Conservation (phyloP, 768 basidiomycete species). For the Lepiota subincarnata region DNA sequence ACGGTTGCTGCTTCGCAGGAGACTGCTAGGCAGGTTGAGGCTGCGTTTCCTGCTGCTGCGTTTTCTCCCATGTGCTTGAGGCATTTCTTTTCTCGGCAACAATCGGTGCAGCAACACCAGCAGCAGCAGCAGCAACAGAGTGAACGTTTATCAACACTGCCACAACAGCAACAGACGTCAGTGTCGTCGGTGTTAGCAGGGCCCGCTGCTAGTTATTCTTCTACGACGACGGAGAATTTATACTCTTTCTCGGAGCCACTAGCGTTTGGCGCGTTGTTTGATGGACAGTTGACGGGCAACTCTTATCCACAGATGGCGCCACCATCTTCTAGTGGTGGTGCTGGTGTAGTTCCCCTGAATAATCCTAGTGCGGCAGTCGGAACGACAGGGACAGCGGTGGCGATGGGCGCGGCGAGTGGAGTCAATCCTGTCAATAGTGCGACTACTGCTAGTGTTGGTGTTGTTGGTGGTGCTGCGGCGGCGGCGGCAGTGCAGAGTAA, state of each 20-base stretch:
- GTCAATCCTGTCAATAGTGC: not conserved
- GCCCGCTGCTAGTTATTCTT: not conserved
- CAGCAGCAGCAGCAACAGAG: not conserved
- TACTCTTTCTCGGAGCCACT: not conserved
- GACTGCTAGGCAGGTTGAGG: conserved; percentile 3
- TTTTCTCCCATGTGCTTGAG: not conserved
- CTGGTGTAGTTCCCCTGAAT: too few relatives aligned
- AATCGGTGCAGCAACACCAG: not conserved
- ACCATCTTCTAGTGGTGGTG: too few relatives aligned
- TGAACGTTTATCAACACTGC: not conserved
- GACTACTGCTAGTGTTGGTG: not conserved
- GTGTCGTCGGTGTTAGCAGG: not conserved
- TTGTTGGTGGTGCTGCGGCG: not conserved
- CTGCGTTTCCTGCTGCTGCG: not conserved
- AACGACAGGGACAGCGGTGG: too few relatives aligned
- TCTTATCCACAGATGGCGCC: conserved; percentile 1
- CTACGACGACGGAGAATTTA: not conserved
- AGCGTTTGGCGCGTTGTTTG: not conserved
- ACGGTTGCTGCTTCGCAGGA: conserved; percentile 14
- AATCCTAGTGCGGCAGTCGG: too few relatives aligned
- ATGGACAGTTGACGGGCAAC: conserved; percentile 5
- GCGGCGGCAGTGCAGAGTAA: not conserved
- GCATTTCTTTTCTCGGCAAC: not conserved
- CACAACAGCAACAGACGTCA: not conserved
- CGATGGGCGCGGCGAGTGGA: too few relatives aligned